Base-by-base conservation (phyloP, 768 basidiomycete species). In the Lactifluus volemus region DNA sequence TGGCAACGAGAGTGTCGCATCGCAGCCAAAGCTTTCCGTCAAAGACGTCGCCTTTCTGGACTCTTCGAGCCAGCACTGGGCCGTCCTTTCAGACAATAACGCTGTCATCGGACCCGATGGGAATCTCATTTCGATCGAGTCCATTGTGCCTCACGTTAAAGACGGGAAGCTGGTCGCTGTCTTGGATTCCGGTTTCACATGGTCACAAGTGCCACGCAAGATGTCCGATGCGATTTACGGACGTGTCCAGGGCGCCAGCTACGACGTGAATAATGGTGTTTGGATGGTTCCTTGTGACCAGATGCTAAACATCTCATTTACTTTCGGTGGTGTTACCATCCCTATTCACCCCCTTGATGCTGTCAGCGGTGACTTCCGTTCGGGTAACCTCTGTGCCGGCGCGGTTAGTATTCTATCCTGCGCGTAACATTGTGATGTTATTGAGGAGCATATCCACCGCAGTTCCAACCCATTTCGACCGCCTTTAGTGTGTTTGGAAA, bases 381-480 rank as follows among this genome's bases (percentile, higher is more conserved):
- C 44, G 19, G 39, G 12, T 63, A 70, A 78, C 56, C 78, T 81
- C 1, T 91, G 88, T 70, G 76, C 85, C 58, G 88, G 89, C 15
- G 75, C 85, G 53, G 86, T 89, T 69, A 69, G 85, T 78, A 34
- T 52, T 38, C 10, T 21, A 4, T 5, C 2, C 10, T n/a, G 25
- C n/a, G 10, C 17, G 19, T 3, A 21, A n/a, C 36, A 25, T 48
- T 32, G 19, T 41, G 19, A 12, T 4, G 14, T 52, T 30, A 17
- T 60, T 69, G 50, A 71, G 11, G 29, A 44, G 45, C n/a, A 6
- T 17, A 10, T 39, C 11, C 12, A 59, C 34, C 14, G 41, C 65
- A 89, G 82, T 92, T 89, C 78, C 89, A 92, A 77, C 89, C 89
- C 2, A 88, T 90, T 64, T 88, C 88, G 14, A 81, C 84, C 4